Evolutionary conservation across 371 early-diverging fungal species (phyloP).

Genomic region (Choanephora cucurbitarum): DNA sequence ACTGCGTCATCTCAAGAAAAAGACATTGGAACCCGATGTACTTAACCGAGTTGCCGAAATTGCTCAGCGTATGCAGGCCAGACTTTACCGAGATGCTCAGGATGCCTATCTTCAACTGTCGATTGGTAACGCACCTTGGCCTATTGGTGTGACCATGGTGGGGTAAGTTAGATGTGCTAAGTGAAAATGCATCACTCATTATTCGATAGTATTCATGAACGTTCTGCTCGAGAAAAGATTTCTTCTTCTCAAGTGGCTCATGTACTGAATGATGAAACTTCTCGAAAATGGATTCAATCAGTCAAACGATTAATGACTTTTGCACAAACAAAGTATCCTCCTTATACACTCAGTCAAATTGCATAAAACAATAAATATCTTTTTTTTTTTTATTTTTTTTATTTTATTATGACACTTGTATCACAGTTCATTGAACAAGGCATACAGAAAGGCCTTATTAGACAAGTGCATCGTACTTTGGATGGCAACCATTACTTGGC

Average conservation of each 20-base stretch:
- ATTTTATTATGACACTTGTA: too few relatives aligned
- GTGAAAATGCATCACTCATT: background rate
- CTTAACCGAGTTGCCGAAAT: slow-evolving; percentile 90
- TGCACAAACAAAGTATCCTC: slow-evolving; percentile 91
- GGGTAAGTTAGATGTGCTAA: slow-evolving; percentile 42
- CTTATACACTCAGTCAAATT: slow-evolving; percentile 69
- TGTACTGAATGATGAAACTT: slow-evolving; percentile 96
- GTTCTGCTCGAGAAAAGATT: slow-evolving; percentile 96
- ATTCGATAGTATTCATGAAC: slow-evolving; percentile 88
- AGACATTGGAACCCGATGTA: slow-evolving; percentile 82
- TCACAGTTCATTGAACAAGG: slow-evolving; percentile 24
- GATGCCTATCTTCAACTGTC: slow-evolving; percentile 92
- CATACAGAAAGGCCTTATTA: slow-evolving; percentile 10
- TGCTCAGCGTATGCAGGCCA: slow-evolving; percentile 74
- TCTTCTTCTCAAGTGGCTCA: slow-evolving; percentile 93
- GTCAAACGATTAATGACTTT: slow-evolving; percentile 96
- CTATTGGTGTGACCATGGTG: slow-evolving; percentile 94
- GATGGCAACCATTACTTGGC: slow-evolving; percentile 21
- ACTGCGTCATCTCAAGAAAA: slow-evolving; percentile 81
- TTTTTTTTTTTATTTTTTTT: too few relatives aligned
- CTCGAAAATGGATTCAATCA: slow-evolving; percentile 98
- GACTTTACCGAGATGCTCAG: slow-evolving; percentile 92
- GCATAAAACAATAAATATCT: slow-evolving; percentile 33
- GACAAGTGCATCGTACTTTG: slow-evolving; percentile 11
- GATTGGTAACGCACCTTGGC: slow-evolving; percentile 99